Base-by-base conservation (phyloP, 2,329 filamentous ascomycete genomes). In the Hypoxylon rubiginosum region DNA sequence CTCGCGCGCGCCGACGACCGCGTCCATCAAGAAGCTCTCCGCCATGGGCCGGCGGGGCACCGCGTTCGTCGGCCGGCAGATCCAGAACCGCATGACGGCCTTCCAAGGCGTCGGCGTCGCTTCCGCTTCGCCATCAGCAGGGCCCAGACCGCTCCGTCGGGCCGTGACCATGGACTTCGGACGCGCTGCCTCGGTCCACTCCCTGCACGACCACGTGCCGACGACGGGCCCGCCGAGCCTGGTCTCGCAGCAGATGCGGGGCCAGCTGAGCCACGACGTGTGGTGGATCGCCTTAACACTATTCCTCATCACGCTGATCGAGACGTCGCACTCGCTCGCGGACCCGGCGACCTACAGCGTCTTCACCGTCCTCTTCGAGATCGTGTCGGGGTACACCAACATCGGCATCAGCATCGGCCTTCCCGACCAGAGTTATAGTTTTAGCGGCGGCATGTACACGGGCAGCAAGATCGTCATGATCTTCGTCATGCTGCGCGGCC, bases 261-360 rank as follows among this genome's bases (percentile, higher is more conserved):
- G 85, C 5, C 89, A 91, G 74, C 82, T 91, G 1, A 86, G 87
- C 30, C 88, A 91, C 74, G 90, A 91, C 72, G 80, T 91, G 15
- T 91, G 89, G 89, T 88, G 84, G 80, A 85, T 91, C 13, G 84
- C 87, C 2, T 76, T 90, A 0, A 86, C 87, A 1, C 82, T 90
- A 11, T 81, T 91, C 53, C 75, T 88, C 32, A 88, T 91, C 59
- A 82, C 83, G 57, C 83, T 86, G 41, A 87, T 90, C 50, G 89
- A 91, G 74, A 85, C 85, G 2, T 76, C 79, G 4, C 83, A 88
- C 60, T 88, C 87, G 56, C 77, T 83, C 1, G 71, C 75, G 4
- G 82, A 88, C 57, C 86, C 87, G 0, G 77, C 78, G 8, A 84
- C 75, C 43, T 90, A 84, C 74, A 85, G 84, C 19, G 84, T 88